Base-by-base conservation (phyloP, 2,329 filamentous ascomycete genomes). In the Pseudohalonectria lignicola region DNA sequence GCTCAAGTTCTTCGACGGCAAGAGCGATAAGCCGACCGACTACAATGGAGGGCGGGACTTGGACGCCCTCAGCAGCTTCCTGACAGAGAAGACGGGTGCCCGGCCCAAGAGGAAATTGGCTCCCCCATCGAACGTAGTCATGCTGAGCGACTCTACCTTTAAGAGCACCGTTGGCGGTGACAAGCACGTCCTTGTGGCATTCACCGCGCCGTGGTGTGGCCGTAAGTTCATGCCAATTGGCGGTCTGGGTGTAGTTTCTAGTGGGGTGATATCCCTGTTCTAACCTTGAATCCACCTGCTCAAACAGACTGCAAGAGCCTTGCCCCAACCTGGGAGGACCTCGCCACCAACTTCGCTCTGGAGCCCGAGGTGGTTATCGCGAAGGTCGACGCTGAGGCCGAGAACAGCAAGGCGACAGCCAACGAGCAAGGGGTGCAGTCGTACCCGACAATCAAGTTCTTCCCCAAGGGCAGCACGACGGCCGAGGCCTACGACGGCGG, bases 361-460 rank as follows among this genome's bases (percentile, higher is more conserved):
- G 92, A 98, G 53, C 63, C 78, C 43, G 70, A 74, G 47, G 86
- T 98, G 45, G 57, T 94, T 32, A 79, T 98, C 53, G 92, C 87
- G 61, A 96, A 98, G 70, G 82, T 98, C 44, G 90, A 98, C 56
- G 88, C 86, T 54, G 90, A 98, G 64, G 78, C 82, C 21, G 79
- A 85, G 51, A 86, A 86, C 61, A 77, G 82, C 61, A 95, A 94
- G 66, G 74, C 74, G 32, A 78, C 80, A 36, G 81, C 87, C 37
- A 63, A 76, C 55, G 77, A 80, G 37, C 80, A 92, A 56, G 86
- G 79, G 43, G 76, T 98, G 49, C 74, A 73, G 39, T 86, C 82
- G 26, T 98, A 93, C 72, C 92, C 92, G 36, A 98, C 92, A 45
- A 94, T 98, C 70, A 94, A 94, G 69, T 98, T 82, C 76, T 98